Conservation (phyloP, 2,329 filamentous ascomycete species). For the Phaeomoniella chlamydospora region DNA sequence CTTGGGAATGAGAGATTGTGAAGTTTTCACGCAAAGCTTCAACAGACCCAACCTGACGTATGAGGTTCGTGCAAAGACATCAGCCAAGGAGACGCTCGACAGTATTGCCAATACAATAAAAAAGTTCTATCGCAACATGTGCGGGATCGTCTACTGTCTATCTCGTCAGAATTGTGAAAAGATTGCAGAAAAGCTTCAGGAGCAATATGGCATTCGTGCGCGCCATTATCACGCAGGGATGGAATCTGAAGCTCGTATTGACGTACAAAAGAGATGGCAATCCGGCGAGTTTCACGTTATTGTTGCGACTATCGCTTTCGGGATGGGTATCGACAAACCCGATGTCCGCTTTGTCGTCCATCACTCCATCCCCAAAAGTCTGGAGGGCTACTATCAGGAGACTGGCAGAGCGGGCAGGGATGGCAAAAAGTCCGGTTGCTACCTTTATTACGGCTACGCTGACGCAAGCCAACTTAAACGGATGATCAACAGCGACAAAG, state of each 20-base stretch:
- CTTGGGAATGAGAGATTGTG: slow-evolving; percentile 64
- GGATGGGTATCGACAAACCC: slow-evolving; percentile 99
- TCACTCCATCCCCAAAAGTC: slow-evolving; percentile 78
- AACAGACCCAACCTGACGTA: slow-evolving; percentile 93
- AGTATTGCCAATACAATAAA: slow-evolving; percentile 49
- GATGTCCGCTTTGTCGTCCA: slow-evolving; percentile 96
- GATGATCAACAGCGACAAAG: slow-evolving; percentile 73
- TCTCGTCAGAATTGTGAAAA: slow-evolving; percentile 72
- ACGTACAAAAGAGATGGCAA: slow-evolving; percentile 74
- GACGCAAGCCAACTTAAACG: slow-evolving; percentile 61
- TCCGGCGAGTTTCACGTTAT: slow-evolving; percentile 67
- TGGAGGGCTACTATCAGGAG: slow-evolving; percentile 97
- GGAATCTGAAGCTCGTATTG: slow-evolving; percentile 48
- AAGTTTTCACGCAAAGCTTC: slow-evolving; percentile 82
- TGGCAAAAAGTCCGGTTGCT: slow-evolving; percentile 74
- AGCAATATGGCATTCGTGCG: slow-evolving; percentile 52
- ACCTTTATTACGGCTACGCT: slow-evolving; percentile 71
- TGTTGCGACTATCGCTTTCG: slow-evolving; percentile 95
- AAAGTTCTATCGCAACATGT: slow-evolving; percentile 52
- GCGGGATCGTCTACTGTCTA: slow-evolving; percentile 86
- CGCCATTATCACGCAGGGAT: slow-evolving; percentile 79
- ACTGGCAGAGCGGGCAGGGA: slow-evolving; percentile 90
- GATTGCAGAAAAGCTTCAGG: slow-evolving; percentile 54
- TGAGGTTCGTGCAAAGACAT: slow-evolving; percentile 61
- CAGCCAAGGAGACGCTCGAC: slow-evolving; percentile 37